phyloP scores from a whole-genome alignment of 257 asterid species.

The Nicotiana benthamiana region DNA sequence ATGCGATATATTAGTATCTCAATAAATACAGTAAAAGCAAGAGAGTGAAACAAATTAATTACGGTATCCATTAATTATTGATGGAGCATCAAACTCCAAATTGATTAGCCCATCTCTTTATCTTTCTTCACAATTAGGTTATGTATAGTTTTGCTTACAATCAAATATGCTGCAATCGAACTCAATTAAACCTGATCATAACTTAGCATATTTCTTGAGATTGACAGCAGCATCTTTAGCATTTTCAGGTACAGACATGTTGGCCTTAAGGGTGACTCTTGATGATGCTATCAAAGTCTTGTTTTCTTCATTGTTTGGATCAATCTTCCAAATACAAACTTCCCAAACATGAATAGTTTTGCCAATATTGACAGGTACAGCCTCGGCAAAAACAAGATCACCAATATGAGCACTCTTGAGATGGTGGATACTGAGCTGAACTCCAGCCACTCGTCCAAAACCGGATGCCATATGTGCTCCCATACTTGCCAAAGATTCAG shows the following conservation, averaged over 20 bases:
- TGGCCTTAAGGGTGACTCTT: slow-evolving; percentile 64
- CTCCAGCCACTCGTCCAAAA: slow-evolving; percentile 37
- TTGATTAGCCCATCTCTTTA: not conserved
- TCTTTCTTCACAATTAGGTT: not conserved
- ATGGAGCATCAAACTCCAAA: not conserved
- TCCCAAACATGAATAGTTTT: slow-evolving; percentile 85
- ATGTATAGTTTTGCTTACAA: not conserved
- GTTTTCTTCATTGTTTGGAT: slow-evolving; percentile 21
- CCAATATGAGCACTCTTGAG: slow-evolving; percentile 66
- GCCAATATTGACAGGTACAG: slow-evolving; percentile 55
- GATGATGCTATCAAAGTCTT: slow-evolving; percentile 54
- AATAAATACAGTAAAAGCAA: too few species aligned
- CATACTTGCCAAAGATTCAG: slow-evolving; percentile 35
- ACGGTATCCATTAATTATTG: not conserved
- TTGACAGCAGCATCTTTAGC: slow-evolving; percentile 37
- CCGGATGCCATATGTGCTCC: slow-evolving; percentile 41
- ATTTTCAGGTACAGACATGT: slow-evolving; percentile 56
- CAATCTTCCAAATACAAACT: slow-evolving; percentile 48
- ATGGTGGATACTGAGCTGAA: slow-evolving; percentile 35
- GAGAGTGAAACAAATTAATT: too few species aligned
- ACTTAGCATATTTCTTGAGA: slow-evolving; percentile 54
- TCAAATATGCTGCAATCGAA: not conserved
- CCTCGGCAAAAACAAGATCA: slow-evolving; percentile 64
- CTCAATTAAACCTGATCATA: slow-evolving; percentile 20
- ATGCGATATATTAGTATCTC: too few species aligned